Percentiles rank a stretch among this genome's conserved stretches.
phyloP scores from a whole-genome alignment of 495 filamentous ascomycete species.

The Penicillium steckii region DNA sequence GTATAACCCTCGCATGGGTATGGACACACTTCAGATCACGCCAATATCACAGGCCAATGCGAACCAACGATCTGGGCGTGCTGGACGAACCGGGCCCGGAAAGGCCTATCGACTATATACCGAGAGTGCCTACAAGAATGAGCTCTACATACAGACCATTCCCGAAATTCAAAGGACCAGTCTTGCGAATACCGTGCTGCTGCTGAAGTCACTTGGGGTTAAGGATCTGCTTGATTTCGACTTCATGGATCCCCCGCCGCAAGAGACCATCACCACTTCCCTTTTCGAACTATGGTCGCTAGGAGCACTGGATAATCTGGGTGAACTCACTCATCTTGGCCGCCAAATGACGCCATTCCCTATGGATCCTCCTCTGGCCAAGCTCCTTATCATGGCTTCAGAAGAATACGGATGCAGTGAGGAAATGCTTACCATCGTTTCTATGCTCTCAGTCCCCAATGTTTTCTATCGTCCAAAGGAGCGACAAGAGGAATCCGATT shows the following conservation, averaged over 20 bases:
- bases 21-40: constrained; percentile 98
- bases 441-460: constrained; percentile 94
- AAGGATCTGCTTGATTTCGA: constrained; percentile 96
- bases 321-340: constrained; percentile 84
- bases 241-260: constrained; percentile 98
- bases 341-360: constrained; percentile 95
- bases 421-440: constrained; percentile 97
- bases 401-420: constrained; percentile 90
- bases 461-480: constrained; percentile 99
- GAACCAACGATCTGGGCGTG: constrained; percentile 88
- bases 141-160: constrained; percentile 96
- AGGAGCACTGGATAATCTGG: constrained; percentile 89
- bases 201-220: constrained; percentile 93
- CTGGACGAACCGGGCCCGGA: constrained; percentile 91
- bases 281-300: constrained; percentile 98
- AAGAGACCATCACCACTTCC: constrained; percentile 96
- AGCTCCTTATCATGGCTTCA: constrained; percentile 84
- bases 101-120: constrained; percentile 96
- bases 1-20: constrained; percentile 98
- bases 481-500: constrained; percentile 93
- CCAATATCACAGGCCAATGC: constrained; percentile 97
- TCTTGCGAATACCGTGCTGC: constrained; percentile 87
- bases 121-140: constrained; percentile 91
- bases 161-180: constrained; percentile 98
- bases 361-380: constrained; percentile 92